A percentile compares a stretch with the other conserved stretches of the same genome.
Conservation (phyloP, 2,329 filamentous ascomycete genomes). For the Zymoseptoria pseudotritici region DNA sequence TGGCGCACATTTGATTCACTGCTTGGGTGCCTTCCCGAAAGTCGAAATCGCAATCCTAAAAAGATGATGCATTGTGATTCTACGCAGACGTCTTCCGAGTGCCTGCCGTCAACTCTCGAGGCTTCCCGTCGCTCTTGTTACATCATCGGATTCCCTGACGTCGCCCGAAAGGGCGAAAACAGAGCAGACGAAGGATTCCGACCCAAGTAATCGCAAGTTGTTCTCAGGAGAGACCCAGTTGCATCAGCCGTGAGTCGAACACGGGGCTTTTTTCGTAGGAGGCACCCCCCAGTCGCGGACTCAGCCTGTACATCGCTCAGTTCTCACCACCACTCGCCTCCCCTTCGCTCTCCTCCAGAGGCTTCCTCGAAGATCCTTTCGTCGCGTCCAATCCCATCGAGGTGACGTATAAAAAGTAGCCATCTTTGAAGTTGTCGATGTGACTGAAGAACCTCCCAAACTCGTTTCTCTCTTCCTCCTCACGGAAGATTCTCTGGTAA, state of each 20-base stretch:
- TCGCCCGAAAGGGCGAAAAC: not conserved
- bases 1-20: no score
- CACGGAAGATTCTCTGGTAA: slow-evolving; percentile 81
- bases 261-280: slow-evolving; percentile 1
- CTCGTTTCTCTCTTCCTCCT: slow-evolving; percentile 79
- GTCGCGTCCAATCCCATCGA: slow-evolving; percentile 42
- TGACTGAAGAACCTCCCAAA: slow-evolving; percentile 44
- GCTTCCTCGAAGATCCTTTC: slow-evolving; percentile 22
- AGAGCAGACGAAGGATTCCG: not conserved
- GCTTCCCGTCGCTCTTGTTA: no score
- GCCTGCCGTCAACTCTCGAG: no score
- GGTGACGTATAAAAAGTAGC: slow-evolving; percentile 43
- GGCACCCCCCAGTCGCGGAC: no score
- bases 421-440: slow-evolving; percentile 44
- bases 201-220: not conserved
- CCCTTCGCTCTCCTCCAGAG: slow-evolving; percentile 4
- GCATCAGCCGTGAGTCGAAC: slow-evolving; percentile 12
- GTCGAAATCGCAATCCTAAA: no score
- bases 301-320: not conserved
- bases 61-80: no score
- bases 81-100: no score
- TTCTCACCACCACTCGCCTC: slow-evolving; percentile 4
- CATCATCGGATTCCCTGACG: not conserved
- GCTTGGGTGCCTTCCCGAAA: no score
- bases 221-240: not conserved